Evolutionary conservation across 2,329 filamentous ascomycete species (phyloP), one percentile per base, ranked within the genome.

Genomic region (Xylaria sp.): DNA sequence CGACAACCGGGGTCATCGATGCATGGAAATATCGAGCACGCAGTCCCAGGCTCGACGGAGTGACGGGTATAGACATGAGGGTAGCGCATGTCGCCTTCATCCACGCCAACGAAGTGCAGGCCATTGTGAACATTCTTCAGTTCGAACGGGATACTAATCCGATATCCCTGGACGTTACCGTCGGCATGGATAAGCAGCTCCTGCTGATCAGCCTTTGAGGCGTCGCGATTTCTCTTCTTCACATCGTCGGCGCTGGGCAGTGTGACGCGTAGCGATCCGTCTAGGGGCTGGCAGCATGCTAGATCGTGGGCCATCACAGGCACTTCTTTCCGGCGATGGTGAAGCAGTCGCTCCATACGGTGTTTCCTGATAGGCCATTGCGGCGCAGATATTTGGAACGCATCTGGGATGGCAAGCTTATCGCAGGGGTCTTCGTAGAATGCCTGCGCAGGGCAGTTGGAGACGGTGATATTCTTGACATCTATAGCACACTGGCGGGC

Each of bases 1-100:
- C 94, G 88, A 66, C 92, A 91, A 41, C 90, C 90, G 28, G 92
- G 89, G 77, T 97, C 92, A 78, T 99, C 96, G 62, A 98, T 86
- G 79, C 96, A 98, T 0, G 96, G 96, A 76, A 99, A 99, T 31
- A 98, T 89, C 74, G 91, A 94, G 56, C 91, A 95, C 0, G 94
- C 91, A 20, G 90, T 91, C 36, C 94, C 94, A 0, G 94, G 89
- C 70, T 92, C 91, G 51, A 91, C 84, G 1, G 91, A 92, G 76
- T 95, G 94, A 49, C 91, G 91, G 0, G 95, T 97, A 79, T 97
- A 99, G 58, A 93, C 90, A 82, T 99, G 95, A 0, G 96, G 94
- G 79, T 94, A 99, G 70, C 94, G 89, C 65, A 86, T 85, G 78
- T 98, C 95, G 60, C 90, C 88, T 66, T 91, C 90, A 54, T 94